Evolutionary conservation across 805 yeast species (phyloP), one percentile per base, ranked within the genome.

Genomic region (Lachancea cidri): DNA sequence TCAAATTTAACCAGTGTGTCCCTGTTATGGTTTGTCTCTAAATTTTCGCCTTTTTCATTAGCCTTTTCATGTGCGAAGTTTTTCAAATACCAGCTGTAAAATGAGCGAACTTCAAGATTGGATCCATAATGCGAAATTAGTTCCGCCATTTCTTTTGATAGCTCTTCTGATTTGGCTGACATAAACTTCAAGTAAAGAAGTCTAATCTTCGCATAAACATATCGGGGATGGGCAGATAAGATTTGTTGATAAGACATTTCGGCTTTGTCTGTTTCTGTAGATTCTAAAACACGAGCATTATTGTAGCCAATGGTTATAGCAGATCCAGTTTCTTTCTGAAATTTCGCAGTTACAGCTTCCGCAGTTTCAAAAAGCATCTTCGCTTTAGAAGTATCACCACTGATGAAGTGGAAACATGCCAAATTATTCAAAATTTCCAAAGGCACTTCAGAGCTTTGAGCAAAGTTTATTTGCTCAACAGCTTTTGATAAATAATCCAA

Each of bases 81-180:
- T 46, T 65, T 70, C 50, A 88, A 67, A 55, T 77, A 86, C 97
- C 98, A 93, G 24, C 95, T 93, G 60, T 84, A 86, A 52, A 93
- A 84, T 0, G 98, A 83, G 47, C 98, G 79, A 2, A 86, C 80
- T 58, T 89, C 96, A 45, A 87, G 65, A 55, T 86, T 77, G 7
- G 78, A 75, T 1, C 78, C 72, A 45, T 77, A 70, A 11, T 70
- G 62, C 3, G 66, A 62, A 38, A 91, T 62, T 4, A 93, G 65
- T 2, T 66, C 55, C 32, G 74, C 71, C 44, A 86, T 67, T 46
- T 79, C 81, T 4, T 70, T 58, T 36, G 72, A 76, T 5, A 81
- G 67, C 17, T 54, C 60, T 14, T 52, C 48, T 18, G 71, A 71
- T 18, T 69, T 68, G 38, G 74, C 71, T 2, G 75, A 68, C 24